phyloP scores from a whole-genome alignment of 495 filamentous ascomycete genomes.

The Echria macrotheca region DNA sequence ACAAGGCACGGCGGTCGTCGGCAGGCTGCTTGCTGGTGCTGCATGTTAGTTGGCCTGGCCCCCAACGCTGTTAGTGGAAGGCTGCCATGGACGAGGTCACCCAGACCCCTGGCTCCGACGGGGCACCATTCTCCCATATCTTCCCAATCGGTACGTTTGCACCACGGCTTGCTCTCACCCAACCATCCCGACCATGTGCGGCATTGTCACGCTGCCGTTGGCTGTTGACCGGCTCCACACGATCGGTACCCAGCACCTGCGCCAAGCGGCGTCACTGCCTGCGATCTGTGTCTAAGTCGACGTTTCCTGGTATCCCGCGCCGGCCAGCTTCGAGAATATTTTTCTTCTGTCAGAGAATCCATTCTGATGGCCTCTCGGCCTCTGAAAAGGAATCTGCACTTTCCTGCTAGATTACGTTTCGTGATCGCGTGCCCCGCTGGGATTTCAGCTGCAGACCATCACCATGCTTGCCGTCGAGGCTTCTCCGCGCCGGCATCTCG shows the following conservation, averaged over 20 bases:
- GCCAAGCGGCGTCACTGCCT: conserved; percentile 17
- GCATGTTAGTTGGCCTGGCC: background rate
- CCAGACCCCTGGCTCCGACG: conserved; percentile 40
- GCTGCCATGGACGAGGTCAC: conserved; percentile 20
- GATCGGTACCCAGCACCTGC: conserved; percentile 17
- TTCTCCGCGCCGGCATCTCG: background rate
- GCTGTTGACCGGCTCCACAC: conserved; percentile 21
- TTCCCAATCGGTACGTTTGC: conserved; percentile 46
- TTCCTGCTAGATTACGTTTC: background rate
- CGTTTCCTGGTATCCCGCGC: conserved; percentile 10
- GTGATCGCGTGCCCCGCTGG: too few relatives aligned
- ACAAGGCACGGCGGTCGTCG: background rate
- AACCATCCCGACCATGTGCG: conserved; percentile 45
- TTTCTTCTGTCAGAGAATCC: conserved; percentile 19
- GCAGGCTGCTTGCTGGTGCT: background rate
- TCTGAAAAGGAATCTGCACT: too few relatives aligned
- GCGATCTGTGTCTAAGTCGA: background rate
- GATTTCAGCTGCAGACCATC: too few relatives aligned
- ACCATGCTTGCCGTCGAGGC: too few relatives aligned
- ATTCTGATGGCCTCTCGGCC: background rate
- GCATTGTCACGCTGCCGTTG: conserved; percentile 33
- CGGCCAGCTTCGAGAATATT: conserved; percentile 5
- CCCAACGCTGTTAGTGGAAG: conserved; percentile 8
- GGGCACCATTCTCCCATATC: conserved; percentile 38
- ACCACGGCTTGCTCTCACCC: conserved; percentile 27